phyloP scores from a whole-genome alignment of 129 eudicot genomes.

The Smallanthus sonchifolius region DNA sequence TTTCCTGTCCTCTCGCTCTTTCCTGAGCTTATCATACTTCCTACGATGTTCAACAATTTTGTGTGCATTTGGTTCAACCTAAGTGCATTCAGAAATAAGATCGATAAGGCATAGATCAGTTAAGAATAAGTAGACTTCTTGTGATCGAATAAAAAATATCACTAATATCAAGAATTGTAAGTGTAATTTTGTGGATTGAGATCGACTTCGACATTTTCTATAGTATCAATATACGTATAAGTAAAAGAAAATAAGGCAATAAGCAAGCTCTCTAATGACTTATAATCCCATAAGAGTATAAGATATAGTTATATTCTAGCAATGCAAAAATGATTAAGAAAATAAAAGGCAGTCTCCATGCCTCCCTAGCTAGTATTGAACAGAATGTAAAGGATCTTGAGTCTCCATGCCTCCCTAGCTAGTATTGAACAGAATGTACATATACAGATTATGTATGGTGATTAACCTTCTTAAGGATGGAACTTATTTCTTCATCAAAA shows the following conservation, averaged over 20 bases:
- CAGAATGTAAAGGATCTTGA: too few species aligned
- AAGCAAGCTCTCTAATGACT: neutral
- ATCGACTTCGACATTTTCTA: neutral
- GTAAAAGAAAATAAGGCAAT: neutral
- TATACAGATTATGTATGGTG: conserved; percentile 1
- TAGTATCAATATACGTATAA: neutral
- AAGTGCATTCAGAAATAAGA: neutral
- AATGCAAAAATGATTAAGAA: neutral
- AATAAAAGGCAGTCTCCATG: neutral
- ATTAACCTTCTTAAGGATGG: conserved; percentile 83
- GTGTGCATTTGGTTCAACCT: conserved; percentile 99
- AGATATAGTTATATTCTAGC: neutral
- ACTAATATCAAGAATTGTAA: too few species aligned
- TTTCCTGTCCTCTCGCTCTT: conserved; percentile 76
- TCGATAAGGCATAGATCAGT: neutral
- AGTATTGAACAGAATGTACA: neutral
- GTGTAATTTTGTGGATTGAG: neutral
- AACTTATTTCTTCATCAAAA: conserved; percentile 84
- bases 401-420: neutral
- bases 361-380: neutral
- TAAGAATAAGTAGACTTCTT: neutral
- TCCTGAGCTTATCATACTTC: conserved; percentile 83
- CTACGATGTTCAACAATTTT: conserved; percentile 90
- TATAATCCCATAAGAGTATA: neutral
- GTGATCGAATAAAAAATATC: neutral